phyloP scores from a whole-genome alignment of 140 eudicot genomes.

The Senecio squalidus region DNA sequence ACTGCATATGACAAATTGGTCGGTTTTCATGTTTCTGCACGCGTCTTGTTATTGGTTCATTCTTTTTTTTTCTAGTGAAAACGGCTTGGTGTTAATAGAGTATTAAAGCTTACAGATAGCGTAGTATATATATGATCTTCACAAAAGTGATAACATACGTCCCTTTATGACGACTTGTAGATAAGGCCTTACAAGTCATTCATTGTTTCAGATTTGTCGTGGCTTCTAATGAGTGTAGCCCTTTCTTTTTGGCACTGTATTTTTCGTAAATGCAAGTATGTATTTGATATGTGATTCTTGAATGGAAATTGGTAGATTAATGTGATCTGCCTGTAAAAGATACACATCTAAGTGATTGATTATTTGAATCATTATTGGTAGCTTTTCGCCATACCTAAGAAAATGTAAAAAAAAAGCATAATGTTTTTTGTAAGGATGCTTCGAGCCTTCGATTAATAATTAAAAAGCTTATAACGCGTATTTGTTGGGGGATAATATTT shows the following conservation, averaged over 20 bases:
- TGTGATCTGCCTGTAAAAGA: background rate
- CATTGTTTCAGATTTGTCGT: background rate
- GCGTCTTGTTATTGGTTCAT: conserved; percentile 29
- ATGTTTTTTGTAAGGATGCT: too few species aligned
- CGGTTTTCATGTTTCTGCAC: conserved; percentile 1
- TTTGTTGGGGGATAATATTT: too few species aligned
- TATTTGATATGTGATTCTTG: background rate
- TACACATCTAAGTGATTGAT: background rate
- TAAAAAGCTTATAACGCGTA: too few species aligned
- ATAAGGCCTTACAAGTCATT: background rate
- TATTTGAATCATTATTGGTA: background rate
- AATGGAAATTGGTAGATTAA: background rate
- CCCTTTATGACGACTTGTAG: background rate
- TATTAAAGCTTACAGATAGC: conserved; percentile 9
- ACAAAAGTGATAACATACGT: too few species aligned
- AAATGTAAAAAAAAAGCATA: too few species aligned
- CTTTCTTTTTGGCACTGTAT: background rate
- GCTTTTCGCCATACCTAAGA: too few species aligned
- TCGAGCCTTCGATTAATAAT: too few species aligned
- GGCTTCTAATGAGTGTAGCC: background rate
- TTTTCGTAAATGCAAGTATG: background rate
- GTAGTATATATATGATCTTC: too few species aligned
- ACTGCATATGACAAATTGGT: background rate
- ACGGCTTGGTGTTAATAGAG: conserved; percentile 11
- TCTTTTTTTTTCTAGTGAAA: conserved; percentile 25